Evolutionary conservation across 2,329 filamentous ascomycete species (phyloP).

Genomic region (Diatrype stigma): DNA sequence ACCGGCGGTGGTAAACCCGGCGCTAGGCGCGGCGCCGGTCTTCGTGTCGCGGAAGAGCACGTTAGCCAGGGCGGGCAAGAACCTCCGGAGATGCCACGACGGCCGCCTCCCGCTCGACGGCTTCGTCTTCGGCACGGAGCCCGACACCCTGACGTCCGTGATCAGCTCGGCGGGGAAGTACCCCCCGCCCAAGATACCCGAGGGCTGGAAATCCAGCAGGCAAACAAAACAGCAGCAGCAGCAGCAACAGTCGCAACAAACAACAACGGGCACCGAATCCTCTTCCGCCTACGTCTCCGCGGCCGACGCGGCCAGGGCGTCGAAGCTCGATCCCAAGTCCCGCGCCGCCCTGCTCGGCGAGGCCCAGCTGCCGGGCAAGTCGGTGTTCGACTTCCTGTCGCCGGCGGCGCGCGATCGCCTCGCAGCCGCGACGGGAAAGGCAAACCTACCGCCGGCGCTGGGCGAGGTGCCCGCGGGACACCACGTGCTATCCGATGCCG

Average conservation of each 20-base stretch:
- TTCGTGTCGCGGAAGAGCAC: conserved; percentile 68
- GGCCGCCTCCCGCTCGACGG: conserved; percentile 75
- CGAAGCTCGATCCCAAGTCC: conserved; percentile 68
- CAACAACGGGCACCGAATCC: conserved; percentile 1
- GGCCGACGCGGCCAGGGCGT: conserved; percentile 73
- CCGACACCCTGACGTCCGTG: conserved; percentile 43
- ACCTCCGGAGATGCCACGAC: conserved; percentile 72
- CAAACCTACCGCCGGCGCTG: conserved; percentile 70
- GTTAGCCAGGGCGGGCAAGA: conserved; percentile 34
- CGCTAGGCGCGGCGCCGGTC: conserved; percentile 62
- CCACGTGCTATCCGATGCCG: conserved; percentile 53
- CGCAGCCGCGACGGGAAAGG: conserved; percentile 68
- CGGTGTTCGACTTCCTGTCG: conserved; percentile 89
- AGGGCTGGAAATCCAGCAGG: conserved; percentile 69
- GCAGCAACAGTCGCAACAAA: conserved; percentile 23
- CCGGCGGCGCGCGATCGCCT: conserved; percentile 73
- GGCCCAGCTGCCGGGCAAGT: conserved; percentile 78
- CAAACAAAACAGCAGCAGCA: conserved; percentile 37
- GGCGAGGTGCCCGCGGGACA: conserved; percentile 69
- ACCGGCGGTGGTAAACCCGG: conserved; percentile 60
- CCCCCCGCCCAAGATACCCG: conserved; percentile 62
- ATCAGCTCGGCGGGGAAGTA: conserved; percentile 44
- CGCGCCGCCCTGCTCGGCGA: conserved; percentile 81
- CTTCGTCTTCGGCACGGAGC: conserved; percentile 64
- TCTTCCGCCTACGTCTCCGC: conserved; percentile 56